Base-by-base conservation (phyloP, 2,329 filamentous ascomycete species). In the Corynespora cassiicola region DNA sequence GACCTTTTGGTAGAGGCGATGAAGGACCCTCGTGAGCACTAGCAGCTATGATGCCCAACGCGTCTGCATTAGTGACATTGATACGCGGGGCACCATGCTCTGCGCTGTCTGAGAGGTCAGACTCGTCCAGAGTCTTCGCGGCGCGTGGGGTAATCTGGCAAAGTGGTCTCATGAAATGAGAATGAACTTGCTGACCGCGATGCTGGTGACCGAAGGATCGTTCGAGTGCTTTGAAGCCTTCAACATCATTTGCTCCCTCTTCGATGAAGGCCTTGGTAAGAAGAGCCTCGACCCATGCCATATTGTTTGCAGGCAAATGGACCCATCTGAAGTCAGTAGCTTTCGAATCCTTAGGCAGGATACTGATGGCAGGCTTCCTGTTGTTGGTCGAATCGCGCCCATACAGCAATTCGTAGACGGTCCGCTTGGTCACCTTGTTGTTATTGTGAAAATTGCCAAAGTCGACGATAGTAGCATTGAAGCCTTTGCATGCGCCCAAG, bases 241-340 rank as follows among this genome's bases (percentile, higher is more conserved):
- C 79, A 2, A 84, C 76, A 55, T 85, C 82, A n/a, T 75, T 74
- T 11, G 77, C 75, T 0, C 80, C 80, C 23, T 80, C 78, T 57
- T 86, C 82, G 21, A 85, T 79, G 49, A 85, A 85, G 6, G 75
- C 75, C 48, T 85, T 85, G 1, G 81, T 80, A n/a, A 85, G 65
- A 2, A 86, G 66, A 0, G 80, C 76, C 61, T 85, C 81, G 4
- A 81, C 76, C 82, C 82, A 86, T 1, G 77, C 75, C 53, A 81
- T 75, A 56, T 81, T 76, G 38, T 75, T 75, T 0, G 69, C 71
- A 11, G 72, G 72, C 5, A 75, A 52, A 52, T 75, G 72, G 21
- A 75, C 73, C 72, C 72, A 75, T 14, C 72, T 55, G 25, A 75
- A 73, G 16, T 52, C 61, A 10, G 70, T 70, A 7, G 65, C 57